Conservation (phyloP, 768 basidiomycete species). For the Arthromyces matolae region DNA sequence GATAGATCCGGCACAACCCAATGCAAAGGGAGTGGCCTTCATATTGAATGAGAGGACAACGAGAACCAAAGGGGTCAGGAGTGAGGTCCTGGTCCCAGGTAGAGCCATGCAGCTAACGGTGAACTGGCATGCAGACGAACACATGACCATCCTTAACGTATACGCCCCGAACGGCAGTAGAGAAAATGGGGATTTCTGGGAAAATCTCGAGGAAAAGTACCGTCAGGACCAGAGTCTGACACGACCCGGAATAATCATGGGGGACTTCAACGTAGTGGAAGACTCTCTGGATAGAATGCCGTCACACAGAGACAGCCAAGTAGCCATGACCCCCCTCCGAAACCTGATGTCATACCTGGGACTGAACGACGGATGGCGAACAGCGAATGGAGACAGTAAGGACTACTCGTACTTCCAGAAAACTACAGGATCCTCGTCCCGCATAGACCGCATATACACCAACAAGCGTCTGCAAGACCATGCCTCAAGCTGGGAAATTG, state of each 20-base stretch:
- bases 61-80: neutral
- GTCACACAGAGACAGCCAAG: too few species aligned
- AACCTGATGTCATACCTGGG: fast-evolving
- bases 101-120: neutral
- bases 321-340: neutral
- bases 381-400: neutral
- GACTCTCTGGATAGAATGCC: neutral
- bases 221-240: neutral
- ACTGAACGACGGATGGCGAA: slow-evolving; percentile 5
- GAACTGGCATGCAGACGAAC: neutral
- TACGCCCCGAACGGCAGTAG: neutral
- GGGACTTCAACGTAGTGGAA: neutral
- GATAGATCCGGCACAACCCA: neutral
- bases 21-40: neutral
- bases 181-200: neutral
- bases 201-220: neutral
- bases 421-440: neutral
- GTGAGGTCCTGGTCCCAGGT: too few species aligned
- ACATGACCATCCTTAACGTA: neutral
- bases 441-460: neutral
- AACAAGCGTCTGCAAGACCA: neutral
- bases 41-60: neutral
- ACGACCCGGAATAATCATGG: neutral
- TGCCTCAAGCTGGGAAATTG: neutral
- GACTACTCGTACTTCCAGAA: neutral